phyloP scores from a whole-genome alignment of 208 protist species.

The Leptomonas pyrrhocoris region DNA sequence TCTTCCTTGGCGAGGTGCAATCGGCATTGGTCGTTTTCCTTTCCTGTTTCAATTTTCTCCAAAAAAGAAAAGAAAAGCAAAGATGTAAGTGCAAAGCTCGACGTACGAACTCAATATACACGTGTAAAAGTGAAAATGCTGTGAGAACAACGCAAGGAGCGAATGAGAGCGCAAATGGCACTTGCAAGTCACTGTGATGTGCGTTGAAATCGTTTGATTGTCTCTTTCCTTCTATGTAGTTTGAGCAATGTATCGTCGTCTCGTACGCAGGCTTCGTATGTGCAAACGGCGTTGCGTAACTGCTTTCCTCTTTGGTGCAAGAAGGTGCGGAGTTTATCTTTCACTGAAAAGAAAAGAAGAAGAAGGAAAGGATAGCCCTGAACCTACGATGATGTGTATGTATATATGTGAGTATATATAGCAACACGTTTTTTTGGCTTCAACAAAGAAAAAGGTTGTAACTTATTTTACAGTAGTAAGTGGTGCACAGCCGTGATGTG shows the following conservation, averaged over 20 bases:
- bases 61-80: neutral
- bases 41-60: conserved; percentile 6
- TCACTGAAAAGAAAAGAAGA: conserved; percentile 4
- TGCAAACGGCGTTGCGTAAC: neutral
- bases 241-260: neutral
- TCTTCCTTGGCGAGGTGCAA: conserved; percentile 76
- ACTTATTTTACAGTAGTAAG: conserved; percentile 1
- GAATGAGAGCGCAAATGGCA: neutral
- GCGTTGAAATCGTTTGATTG: too few species aligned
- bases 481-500: conserved; percentile 5
- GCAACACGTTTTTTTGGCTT: neutral
- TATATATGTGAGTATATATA: neutral
- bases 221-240: conserved; percentile 3
- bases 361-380: neutral
- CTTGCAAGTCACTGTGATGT: too few species aligned
- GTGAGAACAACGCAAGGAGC: neutral
- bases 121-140: conserved; percentile 1
- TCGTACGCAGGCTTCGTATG: neutral
- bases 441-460: conserved; percentile 13
- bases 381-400: neutral
- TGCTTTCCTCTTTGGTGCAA: neutral
- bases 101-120: conserved; percentile 3
- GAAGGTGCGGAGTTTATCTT: neutral
- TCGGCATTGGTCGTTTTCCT: conserved; percentile 53
- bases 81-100: neutral